Evolutionary conservation across 805 yeast genomes (phyloP).

Genomic region (Sugiyamaella floridensis): DNA sequence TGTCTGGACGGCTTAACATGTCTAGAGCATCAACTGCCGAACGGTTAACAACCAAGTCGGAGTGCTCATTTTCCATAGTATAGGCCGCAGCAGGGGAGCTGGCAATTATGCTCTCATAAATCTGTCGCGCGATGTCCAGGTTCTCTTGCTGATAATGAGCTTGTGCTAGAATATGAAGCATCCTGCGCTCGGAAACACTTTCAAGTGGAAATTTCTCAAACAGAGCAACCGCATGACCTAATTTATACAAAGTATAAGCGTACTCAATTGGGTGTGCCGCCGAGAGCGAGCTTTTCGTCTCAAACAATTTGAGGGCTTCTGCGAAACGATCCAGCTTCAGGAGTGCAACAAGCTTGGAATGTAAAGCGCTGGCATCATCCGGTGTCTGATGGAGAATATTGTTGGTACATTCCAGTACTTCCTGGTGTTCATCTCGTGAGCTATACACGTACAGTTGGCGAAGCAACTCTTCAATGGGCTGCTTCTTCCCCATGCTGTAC

Average conservation of each 20-base stretch:
- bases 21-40: constrained; percentile 51
- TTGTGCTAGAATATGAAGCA: constrained; percentile 49
- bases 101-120: constrained; percentile 31
- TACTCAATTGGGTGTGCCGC: constrained; percentile 35
- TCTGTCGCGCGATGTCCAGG: constrained; percentile 35
- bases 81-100: background rate
- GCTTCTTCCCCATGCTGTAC: constrained; percentile 1
- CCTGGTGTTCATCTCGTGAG: constrained; percentile 23
- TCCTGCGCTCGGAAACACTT: constrained; percentile 25
- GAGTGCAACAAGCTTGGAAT: constrained; percentile 47
- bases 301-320: constrained; percentile 40
- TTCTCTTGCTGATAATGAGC: constrained; percentile 45
- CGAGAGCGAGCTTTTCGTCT: background rate
- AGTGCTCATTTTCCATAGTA: constrained; percentile 35
- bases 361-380: constrained; percentile 28
- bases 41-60: constrained; percentile 54
- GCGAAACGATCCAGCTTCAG: constrained; percentile 52
- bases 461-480: constrained; percentile 26
- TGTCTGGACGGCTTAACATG: background rate
- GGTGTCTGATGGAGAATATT: constrained; percentile 21
- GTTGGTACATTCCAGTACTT: constrained; percentile 15
- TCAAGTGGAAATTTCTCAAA: constrained; percentile 7
- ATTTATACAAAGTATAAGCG: constrained; percentile 55
- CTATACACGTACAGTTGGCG: constrained; percentile 34
- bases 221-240: constrained; percentile 38